Evolutionary conservation across 352 stramenopile species (phyloP).

Genomic region (Phytophthora pistaciae): DNA sequence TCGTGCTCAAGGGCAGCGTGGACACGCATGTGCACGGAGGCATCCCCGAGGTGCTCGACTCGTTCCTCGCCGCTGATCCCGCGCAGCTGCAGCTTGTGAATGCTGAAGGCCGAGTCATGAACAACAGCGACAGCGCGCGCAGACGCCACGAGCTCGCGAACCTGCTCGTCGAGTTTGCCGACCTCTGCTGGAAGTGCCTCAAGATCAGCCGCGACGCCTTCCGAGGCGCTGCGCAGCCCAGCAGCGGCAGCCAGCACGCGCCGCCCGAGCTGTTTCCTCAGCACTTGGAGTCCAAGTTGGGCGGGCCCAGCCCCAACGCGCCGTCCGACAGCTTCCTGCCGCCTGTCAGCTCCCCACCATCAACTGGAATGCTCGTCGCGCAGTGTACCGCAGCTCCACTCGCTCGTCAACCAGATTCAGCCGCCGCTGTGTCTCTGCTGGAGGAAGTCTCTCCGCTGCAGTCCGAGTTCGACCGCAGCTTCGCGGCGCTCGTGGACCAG

Average conservation of each 20-base stretch:
- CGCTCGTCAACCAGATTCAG: neutral
- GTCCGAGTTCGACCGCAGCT: conserved; percentile 76
- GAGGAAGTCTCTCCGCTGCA: conserved; percentile 63
- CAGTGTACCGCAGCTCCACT: neutral
- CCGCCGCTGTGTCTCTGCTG: neutral
- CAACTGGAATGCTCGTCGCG: no score
- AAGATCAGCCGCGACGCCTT: conserved; percentile 72
- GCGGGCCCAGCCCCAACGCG: neutral
- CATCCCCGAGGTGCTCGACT: conserved; percentile 77
- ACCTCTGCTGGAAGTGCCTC: conserved; percentile 64
- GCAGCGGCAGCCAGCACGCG: neutral
- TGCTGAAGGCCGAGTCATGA: conserved; percentile 46
- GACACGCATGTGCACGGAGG: conserved; percentile 84
- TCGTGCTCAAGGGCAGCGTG: conserved; percentile 84
- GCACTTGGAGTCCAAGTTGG: no score
- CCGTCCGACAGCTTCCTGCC: neutral
- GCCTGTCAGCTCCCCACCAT: neutral
- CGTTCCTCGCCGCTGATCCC: conserved; percentile 49
- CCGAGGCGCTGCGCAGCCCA: conserved; percentile 30
- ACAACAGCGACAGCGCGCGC: conserved; percentile 25
- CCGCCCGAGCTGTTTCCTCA: neutral
- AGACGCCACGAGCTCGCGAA: conserved; percentile 63
- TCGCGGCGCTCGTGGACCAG: conserved; percentile 56
- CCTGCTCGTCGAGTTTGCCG: conserved; percentile 65
- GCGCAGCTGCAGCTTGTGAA: conserved; percentile 35